Evolutionary conservation across 352 stramenopile species (phyloP).

Genomic region (Globisporangium splendens): DNA sequence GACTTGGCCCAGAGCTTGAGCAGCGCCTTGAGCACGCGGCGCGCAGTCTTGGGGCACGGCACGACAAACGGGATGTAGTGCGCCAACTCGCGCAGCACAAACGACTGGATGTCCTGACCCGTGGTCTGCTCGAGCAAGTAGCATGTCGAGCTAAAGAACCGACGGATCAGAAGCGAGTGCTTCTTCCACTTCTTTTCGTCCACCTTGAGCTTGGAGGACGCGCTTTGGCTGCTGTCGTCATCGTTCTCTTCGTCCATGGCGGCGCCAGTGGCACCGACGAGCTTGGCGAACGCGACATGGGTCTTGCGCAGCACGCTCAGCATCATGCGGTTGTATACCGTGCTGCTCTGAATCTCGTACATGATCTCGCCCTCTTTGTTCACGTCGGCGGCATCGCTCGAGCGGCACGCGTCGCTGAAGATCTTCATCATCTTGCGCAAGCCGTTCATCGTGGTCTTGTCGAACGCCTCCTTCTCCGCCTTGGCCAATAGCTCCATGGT

Average conservation of each 20-base stretch:
- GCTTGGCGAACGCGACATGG: conserved; percentile 81
- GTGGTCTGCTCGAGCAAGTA: conserved; percentile 91
- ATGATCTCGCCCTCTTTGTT: conserved; percentile 72
- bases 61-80: conserved; percentile 75
- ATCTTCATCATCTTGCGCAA: conserved; percentile 92
- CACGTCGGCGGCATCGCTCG: conserved; percentile 80
- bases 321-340: conserved; percentile 95
- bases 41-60: conserved; percentile 61
- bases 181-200: conserved; percentile 83
- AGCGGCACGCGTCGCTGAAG: conserved; percentile 93
- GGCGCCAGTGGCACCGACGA: conserved; percentile 47
- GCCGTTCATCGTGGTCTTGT: conserved; percentile 80
- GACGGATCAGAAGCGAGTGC: conserved; percentile 78
- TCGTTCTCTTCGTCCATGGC: conserved; percentile 19
- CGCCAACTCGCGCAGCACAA: conserved; percentile 77
- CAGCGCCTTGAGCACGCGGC: conserved; percentile 76
- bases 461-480: conserved; percentile 89
- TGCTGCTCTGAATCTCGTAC: conserved; percentile 92
- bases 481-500: conserved; percentile 73
- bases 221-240: conserved; percentile 23
- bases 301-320: conserved; percentile 89
- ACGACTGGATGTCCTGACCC: conserved; percentile 71
- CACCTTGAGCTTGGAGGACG: conserved; percentile 29
- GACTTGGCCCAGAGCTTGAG: conserved; percentile 86
- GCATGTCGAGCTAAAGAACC: conserved; percentile 90